Percentiles rank a stretch among this genome's conserved stretches.
Evolutionary conservation across 345 rosid species (phyloP).

Genomic region (Streptanthus diversifolius): DNA sequence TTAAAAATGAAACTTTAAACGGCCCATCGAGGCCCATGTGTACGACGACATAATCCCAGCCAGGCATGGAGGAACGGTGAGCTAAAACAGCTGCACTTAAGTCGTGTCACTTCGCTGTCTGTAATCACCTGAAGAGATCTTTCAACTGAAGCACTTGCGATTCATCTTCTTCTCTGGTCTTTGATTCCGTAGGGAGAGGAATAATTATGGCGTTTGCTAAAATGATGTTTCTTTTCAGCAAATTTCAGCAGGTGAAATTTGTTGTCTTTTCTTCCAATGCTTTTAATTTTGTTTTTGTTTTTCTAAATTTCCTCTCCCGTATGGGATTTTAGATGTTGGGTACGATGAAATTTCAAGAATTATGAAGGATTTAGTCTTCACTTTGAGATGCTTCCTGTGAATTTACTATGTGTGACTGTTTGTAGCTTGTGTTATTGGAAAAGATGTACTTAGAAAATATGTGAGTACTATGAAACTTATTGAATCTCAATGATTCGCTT

Average conservation of each 20-base stretch:
- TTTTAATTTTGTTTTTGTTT: neutral
- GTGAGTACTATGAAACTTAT: neutral
- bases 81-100: neutral
- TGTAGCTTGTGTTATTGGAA: neutral
- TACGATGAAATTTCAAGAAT: conserved; percentile 5
- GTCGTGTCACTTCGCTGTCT: neutral
- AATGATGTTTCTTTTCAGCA: conserved; percentile 31
- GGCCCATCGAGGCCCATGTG: neutral
- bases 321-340: neutral
- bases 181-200: neutral
- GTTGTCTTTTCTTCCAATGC: neutral
- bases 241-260: conserved; percentile 34
- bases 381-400: neutral
- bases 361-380: conserved; percentile 1
- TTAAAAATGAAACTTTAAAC: neutral
- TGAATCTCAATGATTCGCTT: conserved; percentile 3
- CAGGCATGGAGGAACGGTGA: neutral
- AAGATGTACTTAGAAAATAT: neutral
- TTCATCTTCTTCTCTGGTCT: neutral
- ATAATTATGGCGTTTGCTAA: conserved; percentile 23
- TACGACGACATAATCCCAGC: neutral
- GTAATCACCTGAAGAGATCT: neutral
- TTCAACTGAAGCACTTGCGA: conserved; percentile 10
- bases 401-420: neutral
- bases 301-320: neutral